These are phyloP conservation scores for Leptographium flavum DNA, from an alignment of 2,329 filamentous ascomycete species.

Conservation along the genomic window DNA sequence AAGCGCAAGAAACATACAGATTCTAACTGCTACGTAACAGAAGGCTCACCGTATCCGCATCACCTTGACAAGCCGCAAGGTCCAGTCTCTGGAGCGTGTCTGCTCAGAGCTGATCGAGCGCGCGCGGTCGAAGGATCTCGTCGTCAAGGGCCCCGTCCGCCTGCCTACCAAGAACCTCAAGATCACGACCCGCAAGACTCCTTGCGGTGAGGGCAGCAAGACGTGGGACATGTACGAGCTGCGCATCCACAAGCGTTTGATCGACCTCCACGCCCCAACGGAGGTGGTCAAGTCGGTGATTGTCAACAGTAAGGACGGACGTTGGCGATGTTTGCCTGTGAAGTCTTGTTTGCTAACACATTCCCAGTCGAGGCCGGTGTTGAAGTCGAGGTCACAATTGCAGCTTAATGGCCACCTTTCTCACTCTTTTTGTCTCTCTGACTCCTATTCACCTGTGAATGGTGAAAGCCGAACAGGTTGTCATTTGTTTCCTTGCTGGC, in stretches of 20 bases:
- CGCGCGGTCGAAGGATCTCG: slow-evolving; percentile 95
- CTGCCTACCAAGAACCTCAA: slow-evolving; percentile 94
- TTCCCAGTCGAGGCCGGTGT: slow-evolving; percentile 64
- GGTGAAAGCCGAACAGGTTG: too few species aligned
- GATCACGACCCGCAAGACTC: slow-evolving; percentile 97
- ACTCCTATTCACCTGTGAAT: too few species aligned
- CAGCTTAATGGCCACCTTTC: slow-evolving; percentile 35
- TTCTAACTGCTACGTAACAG: slow-evolving; percentile 4
- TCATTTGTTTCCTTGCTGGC: too few species aligned
- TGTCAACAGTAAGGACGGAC: slow-evolving; percentile 50
- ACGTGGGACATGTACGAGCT: slow-evolving; percentile 91
- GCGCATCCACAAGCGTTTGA: slow-evolving; percentile 98
- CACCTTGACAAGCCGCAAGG: slow-evolving; percentile 91
- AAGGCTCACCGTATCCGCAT: slow-evolving; percentile 44
- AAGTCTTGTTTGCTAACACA: slow-evolving; percentile 3
- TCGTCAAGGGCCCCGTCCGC: slow-evolving; percentile 94
- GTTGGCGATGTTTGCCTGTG: not conserved
- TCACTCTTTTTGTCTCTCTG: too few species aligned
- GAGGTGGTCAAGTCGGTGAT: slow-evolving; percentile 97
- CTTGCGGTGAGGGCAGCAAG: slow-evolving; percentile 99
- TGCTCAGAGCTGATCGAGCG: slow-evolving; percentile 97
- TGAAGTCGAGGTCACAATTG: slow-evolving; percentile 87
- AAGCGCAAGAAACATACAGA: not conserved
- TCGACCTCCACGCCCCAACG: slow-evolving; percentile 93
- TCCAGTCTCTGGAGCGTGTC: slow-evolving; percentile 92